These are phyloP conservation scores for Umbelopsis sp. DNA, from an alignment of 192 early-diverging fungal species.

Conservation along the genomic window DNA sequence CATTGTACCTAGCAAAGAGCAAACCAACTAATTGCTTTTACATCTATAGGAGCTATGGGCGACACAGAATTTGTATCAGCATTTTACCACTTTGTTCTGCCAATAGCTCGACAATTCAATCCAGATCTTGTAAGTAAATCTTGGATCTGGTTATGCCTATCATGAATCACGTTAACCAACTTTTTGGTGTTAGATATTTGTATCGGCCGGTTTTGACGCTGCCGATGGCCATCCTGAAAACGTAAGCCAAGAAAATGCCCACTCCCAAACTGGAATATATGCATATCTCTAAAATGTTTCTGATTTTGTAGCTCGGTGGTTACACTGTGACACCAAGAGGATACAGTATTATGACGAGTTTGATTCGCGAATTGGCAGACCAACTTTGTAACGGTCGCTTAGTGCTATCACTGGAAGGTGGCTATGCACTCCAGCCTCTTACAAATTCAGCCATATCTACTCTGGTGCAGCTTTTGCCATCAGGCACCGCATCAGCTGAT, in stretches of 20 bases:
- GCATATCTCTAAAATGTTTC: not conserved
- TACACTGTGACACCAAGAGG: slow-evolving; percentile 69
- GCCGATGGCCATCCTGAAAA: slow-evolving; percentile 64
- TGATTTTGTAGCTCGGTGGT: slow-evolving; percentile 56
- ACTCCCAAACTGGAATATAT: not conserved
- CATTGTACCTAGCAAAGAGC: not conserved
- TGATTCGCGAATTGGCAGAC: slow-evolving; percentile 62
- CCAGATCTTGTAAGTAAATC: slow-evolving; percentile 65
- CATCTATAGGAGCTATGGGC: slow-evolving; percentile 54
- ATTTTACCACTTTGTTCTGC: slow-evolving; percentile 67
- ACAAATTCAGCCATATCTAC: slow-evolving; percentile 45
- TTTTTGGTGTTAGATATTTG: slow-evolving; percentile 36
- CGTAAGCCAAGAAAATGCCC: slow-evolving; percentile 34
- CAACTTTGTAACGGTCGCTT: slow-evolving; percentile 55
- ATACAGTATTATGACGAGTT: slow-evolving; percentile 67
- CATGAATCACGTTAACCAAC: not conserved
- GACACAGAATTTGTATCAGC: slow-evolving; percentile 77
- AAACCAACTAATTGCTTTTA: slow-evolving; percentile 6
- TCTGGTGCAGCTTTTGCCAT: slow-evolving; percentile 45
- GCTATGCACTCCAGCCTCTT: slow-evolving; percentile 52
- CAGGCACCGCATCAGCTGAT: slow-evolving; percentile 34
- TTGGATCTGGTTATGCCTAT: not conserved
- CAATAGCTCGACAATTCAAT: slow-evolving; percentile 70
- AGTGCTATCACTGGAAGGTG: slow-evolving; percentile 67
- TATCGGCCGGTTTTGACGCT: slow-evolving; percentile 81